Base-by-base conservation (phyloP, 2,329 filamentous ascomycete genomes). In the Coccinonectria pachysandricola region DNA sequence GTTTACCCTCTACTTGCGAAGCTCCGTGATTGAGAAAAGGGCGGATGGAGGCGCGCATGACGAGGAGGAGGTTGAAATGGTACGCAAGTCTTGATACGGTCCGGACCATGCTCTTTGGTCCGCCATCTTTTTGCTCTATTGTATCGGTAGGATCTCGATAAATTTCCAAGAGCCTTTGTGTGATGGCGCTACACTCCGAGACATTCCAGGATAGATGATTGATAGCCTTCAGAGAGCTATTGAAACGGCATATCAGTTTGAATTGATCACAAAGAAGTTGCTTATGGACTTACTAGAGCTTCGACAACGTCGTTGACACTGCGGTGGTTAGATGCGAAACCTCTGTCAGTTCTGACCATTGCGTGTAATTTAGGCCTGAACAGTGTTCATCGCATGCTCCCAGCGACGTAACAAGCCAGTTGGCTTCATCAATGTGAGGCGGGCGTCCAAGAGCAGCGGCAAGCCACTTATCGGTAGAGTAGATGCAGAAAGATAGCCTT, bases 391-490 rank as follows among this genome's bases (percentile, higher is more conserved):
- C 24, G 5, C 7, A 13, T 4, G 18, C 14, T 6, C 16, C 14
- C 5, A 31, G 11, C 8, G 26, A 31, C 10, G 23, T 24, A 8
- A 36, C 34, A 1, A 36, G 13, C 34, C 34, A 36, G 12, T 36
- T 33, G 7, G 29, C 28, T 12, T 25, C 23, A 14, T 21, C 15
- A 10, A 36, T 28, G 12, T 29, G 20, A 3, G 28, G 28, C 8
- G 37, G 40, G 4, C 35, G 21, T n/a, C 40, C 37, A 5, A 41
- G 32, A 7, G 26, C 26, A 5, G 32, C 35, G 4, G 36, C 30
- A 4, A 37, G 17, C 40, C 40, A 43, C n/a, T 22, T 39, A 15
- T 43, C 40, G 4, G 28, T 26, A 3, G 26, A 30, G 14, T 32
- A 41, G 5, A 43, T 28, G 8, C 23, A 11, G 13, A 36, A 39